Percentiles rank a stretch among this genome's conserved stretches.
Evolutionary conservation across 805 yeast genomes (phyloP).

Genomic region (Ogataea methanolica): DNA sequence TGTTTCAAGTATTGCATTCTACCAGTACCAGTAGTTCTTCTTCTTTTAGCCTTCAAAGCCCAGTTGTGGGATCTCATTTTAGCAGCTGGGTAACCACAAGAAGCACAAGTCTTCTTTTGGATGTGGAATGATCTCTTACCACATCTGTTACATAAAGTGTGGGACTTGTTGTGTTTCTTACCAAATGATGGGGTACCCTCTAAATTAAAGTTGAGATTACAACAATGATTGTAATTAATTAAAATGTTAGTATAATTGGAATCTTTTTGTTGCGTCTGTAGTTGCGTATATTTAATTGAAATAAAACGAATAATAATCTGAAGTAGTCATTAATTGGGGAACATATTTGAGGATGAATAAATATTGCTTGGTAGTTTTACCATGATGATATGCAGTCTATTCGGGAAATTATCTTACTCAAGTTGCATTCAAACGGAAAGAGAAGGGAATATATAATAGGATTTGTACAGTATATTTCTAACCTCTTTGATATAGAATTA

Average conservation of each 20-base stretch:
- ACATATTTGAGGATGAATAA: no score
- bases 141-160: slow-evolving; percentile 98
- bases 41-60: slow-evolving; percentile 99
- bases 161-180: slow-evolving; percentile 99
- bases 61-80: slow-evolving; percentile 99
- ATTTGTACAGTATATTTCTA: no score
- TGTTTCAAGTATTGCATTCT: slow-evolving; percentile 97
- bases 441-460: no score
- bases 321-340: no score
- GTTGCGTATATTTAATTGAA: neutral
- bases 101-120: slow-evolving; percentile 98
- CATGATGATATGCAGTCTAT: no score
- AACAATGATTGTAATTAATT: neutral
- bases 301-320: neutral
- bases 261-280: no score
- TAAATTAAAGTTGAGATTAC: slow-evolving; percentile 30
- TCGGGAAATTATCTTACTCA: no score
- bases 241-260: slow-evolving; percentile 2
- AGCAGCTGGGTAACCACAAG: slow-evolving; percentile 99
- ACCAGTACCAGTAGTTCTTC: slow-evolving; percentile 99
- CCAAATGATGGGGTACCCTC: slow-evolving; percentile 99
- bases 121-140: slow-evolving; percentile 98
- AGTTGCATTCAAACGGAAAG: no score
- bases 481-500: no score
- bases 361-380: no score